These are phyloP conservation scores for Xylariaceae sp. DNA, from an alignment of 2,329 filamentous ascomycete species.

Conservation along the genomic window DNA sequence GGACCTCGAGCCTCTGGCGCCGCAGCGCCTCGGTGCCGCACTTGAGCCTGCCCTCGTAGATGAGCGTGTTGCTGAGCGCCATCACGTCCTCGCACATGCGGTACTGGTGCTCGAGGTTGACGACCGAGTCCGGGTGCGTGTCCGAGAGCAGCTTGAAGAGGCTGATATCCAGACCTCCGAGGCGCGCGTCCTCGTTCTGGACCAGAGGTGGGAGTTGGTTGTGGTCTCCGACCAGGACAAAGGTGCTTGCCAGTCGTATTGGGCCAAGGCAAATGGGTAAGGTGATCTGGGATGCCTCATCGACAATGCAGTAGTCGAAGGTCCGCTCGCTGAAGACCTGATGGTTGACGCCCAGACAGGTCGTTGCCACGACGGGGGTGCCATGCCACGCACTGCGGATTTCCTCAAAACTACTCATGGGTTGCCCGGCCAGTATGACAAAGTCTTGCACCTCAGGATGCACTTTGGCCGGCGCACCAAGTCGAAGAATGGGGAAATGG, in stretches of 20 bases:
- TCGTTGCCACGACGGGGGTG: slow-evolving; percentile 86
- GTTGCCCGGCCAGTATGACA: slow-evolving; percentile 66
- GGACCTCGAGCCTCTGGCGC: slow-evolving; percentile 58
- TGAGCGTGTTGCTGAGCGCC: slow-evolving; percentile 84
- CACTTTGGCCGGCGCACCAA: slow-evolving; percentile 78
- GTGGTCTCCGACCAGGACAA: slow-evolving; percentile 93
- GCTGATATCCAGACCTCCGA: slow-evolving; percentile 83
- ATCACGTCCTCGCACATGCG: slow-evolving; percentile 98
- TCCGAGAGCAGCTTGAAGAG: slow-evolving; percentile 93
- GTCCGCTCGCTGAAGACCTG: slow-evolving; percentile 77
- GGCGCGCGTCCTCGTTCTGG: slow-evolving; percentile 78
- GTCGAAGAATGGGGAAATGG: slow-evolving; percentile 70
- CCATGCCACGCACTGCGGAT: slow-evolving; percentile 78
- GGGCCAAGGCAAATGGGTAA: slow-evolving; percentile 90
- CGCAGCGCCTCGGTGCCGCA: slow-evolving; percentile 78
- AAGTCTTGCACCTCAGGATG: slow-evolving; percentile 84
- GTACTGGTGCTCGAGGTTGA: slow-evolving; percentile 91
- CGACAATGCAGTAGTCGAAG: slow-evolving; percentile 98
- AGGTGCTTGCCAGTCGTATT: slow-evolving; percentile 84
- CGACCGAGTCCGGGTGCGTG: slow-evolving; percentile 76
- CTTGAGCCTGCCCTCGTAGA: slow-evolving; percentile 84
- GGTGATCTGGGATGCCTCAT: slow-evolving; percentile 96
- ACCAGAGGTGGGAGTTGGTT: slow-evolving; percentile 93
- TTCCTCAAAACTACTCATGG: slow-evolving; percentile 72
- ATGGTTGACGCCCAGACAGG: slow-evolving; percentile 87